Base-by-base conservation (phyloP, 352 stramenopile genomes). In the Halophytophthora polymorphica region DNA sequence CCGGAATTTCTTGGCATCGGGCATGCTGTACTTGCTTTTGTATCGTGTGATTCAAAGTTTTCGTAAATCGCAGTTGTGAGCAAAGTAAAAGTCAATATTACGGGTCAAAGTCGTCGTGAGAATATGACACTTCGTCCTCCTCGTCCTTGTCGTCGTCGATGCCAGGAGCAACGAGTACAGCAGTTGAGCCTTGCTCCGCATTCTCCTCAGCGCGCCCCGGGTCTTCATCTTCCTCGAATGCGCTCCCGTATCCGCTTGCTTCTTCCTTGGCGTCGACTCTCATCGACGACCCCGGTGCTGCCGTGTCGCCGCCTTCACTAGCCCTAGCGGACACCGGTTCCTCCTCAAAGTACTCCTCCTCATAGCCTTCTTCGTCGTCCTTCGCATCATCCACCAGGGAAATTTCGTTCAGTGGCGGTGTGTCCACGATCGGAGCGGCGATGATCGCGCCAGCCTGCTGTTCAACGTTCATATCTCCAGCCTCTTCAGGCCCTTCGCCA, bases 51-150 rank as follows among this genome's bases (percentile, higher is more conserved):
- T 45, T 45, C 17, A 45, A 45, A 45, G 33, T 28, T 13, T 21
- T 6, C 39, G 33, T 14, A 45, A 33, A 31, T 18, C 39, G 17
- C 17, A 45, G 19, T 45, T 45, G 33, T 37, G 33, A 15, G 33
- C 33, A 37, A 37, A 14, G 11, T 37, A 15, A 37, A 10, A 37
- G 15, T 37, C 33, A 37, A 37, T 10, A 37, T 2, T 14, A 37
- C 11, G 33, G 15, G n/a, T 44, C 60, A 39, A 87, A 87, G 34
- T 50, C 71, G 36, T 87, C 73, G 17, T 71, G 58, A 0, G 66
- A 78, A 15, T 73, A 69, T 56, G 64, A 25, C 45, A 57, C 17
- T 42, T 71, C 66, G 25, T 58, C 60, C 37, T 70, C 31, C 31
- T 40, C 33, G 31, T 42, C 46, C 3, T 34, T 31, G 3, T 56